These are phyloP conservation scores for Starmerella davenportii DNA, from an alignment of 805 yeast species.

Conservation along the genomic window DNA sequence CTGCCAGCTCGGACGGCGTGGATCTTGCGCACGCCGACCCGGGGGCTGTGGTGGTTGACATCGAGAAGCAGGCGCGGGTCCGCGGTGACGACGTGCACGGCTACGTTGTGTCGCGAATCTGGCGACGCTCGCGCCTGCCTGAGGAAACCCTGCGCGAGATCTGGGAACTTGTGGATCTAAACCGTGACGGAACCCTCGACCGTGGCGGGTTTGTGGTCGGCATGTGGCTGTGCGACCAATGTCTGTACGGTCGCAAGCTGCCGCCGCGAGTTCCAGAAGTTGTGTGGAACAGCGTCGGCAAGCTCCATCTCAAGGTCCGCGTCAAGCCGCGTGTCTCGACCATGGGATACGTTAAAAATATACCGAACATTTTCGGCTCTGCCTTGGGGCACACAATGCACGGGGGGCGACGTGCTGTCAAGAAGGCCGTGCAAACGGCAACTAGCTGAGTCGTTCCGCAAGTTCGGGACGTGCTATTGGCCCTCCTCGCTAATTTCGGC, in stretches of 20 bases:
- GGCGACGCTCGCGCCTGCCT: constrained; percentile 64
- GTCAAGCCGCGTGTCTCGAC: constrained; percentile 17
- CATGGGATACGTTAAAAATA: constrained; percentile 5
- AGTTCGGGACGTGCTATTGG: too few species aligned
- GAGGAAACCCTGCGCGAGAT: constrained; percentile 39
- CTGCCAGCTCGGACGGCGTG: not conserved
- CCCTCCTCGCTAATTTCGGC: too few species aligned
- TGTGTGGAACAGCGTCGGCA: constrained; percentile 63
- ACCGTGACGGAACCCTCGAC: constrained; percentile 52
- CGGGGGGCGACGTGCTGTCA: constrained; percentile 13
- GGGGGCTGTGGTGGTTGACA: constrained; percentile 5
- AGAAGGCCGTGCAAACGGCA: constrained; percentile 15
- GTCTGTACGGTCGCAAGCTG: constrained; percentile 78
- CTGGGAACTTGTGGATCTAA: constrained; percentile 46
- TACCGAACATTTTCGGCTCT: constrained; percentile 8
- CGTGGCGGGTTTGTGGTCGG: constrained; percentile 83
- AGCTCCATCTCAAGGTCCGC: constrained; percentile 25
- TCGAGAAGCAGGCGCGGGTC: constrained; percentile 21
- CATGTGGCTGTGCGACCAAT: constrained; percentile 94
- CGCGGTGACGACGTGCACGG: constrained; percentile 30
- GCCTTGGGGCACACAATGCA: constrained; percentile 14
- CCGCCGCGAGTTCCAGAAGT: constrained; percentile 49
- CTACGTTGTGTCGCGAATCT: constrained; percentile 53
- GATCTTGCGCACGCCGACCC: constrained; percentile 2
- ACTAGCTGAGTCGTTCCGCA: too few species aligned